A percentile compares a stretch with the other conserved stretches of the same genome.
These are phyloP conservation scores for Flammula alnicola DNA, from an alignment of 1,284 basidiomycete species.

Conservation along the genomic window DNA sequence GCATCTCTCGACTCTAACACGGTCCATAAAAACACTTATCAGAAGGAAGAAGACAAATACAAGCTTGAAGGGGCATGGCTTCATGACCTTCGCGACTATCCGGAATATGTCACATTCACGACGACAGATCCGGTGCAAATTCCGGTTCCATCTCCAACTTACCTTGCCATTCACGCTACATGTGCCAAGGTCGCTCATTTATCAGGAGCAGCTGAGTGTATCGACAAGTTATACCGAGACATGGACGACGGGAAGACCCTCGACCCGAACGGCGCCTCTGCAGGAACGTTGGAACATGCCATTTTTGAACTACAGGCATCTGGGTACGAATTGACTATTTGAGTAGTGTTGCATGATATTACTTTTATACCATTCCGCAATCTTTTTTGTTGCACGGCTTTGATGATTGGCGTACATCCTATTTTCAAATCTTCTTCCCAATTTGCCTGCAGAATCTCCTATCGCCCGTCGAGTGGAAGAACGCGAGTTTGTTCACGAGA, in stretches of 20 bases:
- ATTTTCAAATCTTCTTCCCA: too few species aligned
- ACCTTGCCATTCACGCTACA: conserved; percentile 40
- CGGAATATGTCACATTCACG: conserved; percentile 27
- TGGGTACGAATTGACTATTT: not conserved
- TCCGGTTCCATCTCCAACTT: conserved; percentile 27
- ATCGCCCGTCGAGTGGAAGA: too few species aligned
- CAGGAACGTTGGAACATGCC: conserved; percentile 20
- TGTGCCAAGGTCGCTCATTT: conserved; percentile 40
- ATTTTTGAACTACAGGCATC: conserved; percentile 11
- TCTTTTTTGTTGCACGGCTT: too few species aligned
- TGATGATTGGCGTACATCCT: too few species aligned
- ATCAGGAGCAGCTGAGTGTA: conserved; percentile 38
- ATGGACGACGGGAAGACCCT: conserved; percentile 37
- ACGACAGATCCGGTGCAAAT: conserved; percentile 22
- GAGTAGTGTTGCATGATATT: too few species aligned
- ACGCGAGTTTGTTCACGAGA: too few species aligned
- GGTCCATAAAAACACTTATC: not conserved
- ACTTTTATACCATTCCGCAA: too few species aligned
- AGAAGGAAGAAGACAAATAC: conserved; percentile 16
- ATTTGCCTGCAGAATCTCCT: too few species aligned
- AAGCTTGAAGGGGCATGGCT: conserved; percentile 10
- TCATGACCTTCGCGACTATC: conserved; percentile 10
- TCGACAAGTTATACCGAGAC: conserved; percentile 35
- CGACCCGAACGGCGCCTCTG: conserved; percentile 25
- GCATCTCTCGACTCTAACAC: not conserved